These are phyloP conservation scores for Selaginella tamariscina DNA, from an alignment of 75 land plant genomes.

Conservation along the genomic window DNA sequence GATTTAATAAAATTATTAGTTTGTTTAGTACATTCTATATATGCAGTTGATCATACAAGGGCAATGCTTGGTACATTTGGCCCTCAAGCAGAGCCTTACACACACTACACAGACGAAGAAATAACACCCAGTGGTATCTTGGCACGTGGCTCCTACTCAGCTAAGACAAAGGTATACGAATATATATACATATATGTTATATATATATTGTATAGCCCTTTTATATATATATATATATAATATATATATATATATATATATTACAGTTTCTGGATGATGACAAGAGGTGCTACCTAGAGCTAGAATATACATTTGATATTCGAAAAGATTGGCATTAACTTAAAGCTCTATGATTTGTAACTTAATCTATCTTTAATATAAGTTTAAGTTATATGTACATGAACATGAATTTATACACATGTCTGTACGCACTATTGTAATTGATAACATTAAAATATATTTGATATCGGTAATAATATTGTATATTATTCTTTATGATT, in stretches of 20 bases:
- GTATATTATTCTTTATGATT: too few species aligned
- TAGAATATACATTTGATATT: conserved; percentile 54
- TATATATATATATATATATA: too few species aligned
- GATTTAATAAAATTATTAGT: not conserved
- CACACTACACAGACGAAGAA: conserved; percentile 46
- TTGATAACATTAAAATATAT: too few species aligned
- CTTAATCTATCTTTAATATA: too few species aligned
- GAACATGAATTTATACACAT: too few species aligned
- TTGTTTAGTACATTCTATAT: not conserved
- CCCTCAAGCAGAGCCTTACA: conserved; percentile 50
- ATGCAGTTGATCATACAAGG: conserved; percentile 42
- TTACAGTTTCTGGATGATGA: conserved; percentile 73
- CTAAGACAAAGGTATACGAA: conserved; percentile 38
- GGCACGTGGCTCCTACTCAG: conserved; percentile 54
- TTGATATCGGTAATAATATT: too few species aligned
- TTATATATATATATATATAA: too few species aligned
- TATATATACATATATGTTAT: not conserved
- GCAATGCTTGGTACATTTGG: conserved; percentile 69
- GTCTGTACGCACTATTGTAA: too few species aligned
- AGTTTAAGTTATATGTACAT: too few species aligned
- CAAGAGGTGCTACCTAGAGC: conserved; percentile 41
- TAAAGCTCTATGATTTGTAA: too few species aligned
- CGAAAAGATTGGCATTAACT: conserved; percentile 32
- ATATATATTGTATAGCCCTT: too few species aligned
- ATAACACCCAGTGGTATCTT: conserved; percentile 54